Evolutionary conservation across 192 early-diverging fungal species (phyloP), one percentile per base, ranked within the genome.

Genomic region (Coemansia sp.): DNA sequence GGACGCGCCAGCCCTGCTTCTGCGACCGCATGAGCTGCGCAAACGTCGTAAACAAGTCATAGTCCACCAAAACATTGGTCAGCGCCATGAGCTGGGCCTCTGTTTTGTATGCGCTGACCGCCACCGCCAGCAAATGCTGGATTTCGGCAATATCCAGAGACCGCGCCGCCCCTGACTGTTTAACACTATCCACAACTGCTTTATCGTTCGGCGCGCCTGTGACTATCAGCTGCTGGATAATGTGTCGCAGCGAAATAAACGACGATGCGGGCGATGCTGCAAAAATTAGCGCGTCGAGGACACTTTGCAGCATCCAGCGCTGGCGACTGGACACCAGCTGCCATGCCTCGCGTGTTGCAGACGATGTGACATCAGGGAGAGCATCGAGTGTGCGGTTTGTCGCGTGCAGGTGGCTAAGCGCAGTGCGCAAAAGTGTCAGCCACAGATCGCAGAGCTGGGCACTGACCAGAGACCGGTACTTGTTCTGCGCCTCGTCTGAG

Each of bases 61-160:
- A 72, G 67, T 81, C 70, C 25, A 81, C 74, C 4, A 81, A 57
- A 5, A 76, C 66, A 21, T 73, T 81, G 12, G 74, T 76, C 56
- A 81, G 63, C 29, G 66, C 69, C 70, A 81, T 73, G 39, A 81
- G 63, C 65, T 70, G 79, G 11, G 73, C 74, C 67, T 81, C 79
- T 0, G 79, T 58, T 59, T 81, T 81, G 73, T 81, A 81, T 4
- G 79, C 74, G 53, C 70, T 67, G 55, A 81, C 73, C 9, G 79
- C 73, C 12, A 76, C 74, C 4, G 70, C 70, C 5, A 81, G 67
- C 51, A 81, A 55, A 25, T 76, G 73, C 69, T 81, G 73, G 47
- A 81, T 73, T 65, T 81, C 79, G 15, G 67, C 65, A 56, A 76
- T 70, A 17, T 68, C 70, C 35, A 81, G 62, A 22, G 74, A 65